Evolutionary conservation across 2,329 filamentous ascomycete species (phyloP), one percentile per base, ranked within the genome.

Genomic region (Saccharata proteae): DNA sequence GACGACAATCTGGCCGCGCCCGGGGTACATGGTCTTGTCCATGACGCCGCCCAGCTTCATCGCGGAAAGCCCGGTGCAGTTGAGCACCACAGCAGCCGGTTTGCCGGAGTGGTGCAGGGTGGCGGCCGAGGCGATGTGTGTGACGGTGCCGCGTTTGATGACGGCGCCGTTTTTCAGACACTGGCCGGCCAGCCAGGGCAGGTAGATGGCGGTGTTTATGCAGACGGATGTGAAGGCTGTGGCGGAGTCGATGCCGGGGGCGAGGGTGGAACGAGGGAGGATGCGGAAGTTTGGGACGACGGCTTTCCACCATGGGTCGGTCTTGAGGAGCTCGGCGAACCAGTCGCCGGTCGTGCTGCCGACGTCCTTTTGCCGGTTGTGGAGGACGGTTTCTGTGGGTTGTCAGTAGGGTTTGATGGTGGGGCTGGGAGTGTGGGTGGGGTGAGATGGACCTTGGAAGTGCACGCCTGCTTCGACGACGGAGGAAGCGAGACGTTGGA

Each of bases 121-220:
- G 1, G 69, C 63, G 0, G 84, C 84, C 24, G 93, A 79, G 0
- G 64, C 57, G 36, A 96, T 70, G 52, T 94, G 80, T n/a, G 59
- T 56, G 27, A 61, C 49, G 15, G 59, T 49, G 24, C 54, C 58
- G 17, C 62, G 50, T 20, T 54, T 57, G 38, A 66, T 61, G 1
- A 73, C 62, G 5, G 81, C 79, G 16, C 83, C 81, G 35, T 74
- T 71, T 43, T 73, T 74, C 16, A 80, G 65, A 52, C 83, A 92
- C 58, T 90, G 77, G 1, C 81, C 80, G 0, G 81, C 63, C 0
- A 96, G 74, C 74, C 81, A 94, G 4, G 82, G 74, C 2, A 94
- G 72, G 57, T 94, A 96, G 36, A 94, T 59, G 24, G 80, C 74
- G 0, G 82, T 82, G 59, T 96, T 94, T 53, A 94, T 88, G 58